Evolutionary conservation across 2,329 filamentous ascomycete species (phyloP).

Genomic region (Helicocarpus griseus): DNA sequence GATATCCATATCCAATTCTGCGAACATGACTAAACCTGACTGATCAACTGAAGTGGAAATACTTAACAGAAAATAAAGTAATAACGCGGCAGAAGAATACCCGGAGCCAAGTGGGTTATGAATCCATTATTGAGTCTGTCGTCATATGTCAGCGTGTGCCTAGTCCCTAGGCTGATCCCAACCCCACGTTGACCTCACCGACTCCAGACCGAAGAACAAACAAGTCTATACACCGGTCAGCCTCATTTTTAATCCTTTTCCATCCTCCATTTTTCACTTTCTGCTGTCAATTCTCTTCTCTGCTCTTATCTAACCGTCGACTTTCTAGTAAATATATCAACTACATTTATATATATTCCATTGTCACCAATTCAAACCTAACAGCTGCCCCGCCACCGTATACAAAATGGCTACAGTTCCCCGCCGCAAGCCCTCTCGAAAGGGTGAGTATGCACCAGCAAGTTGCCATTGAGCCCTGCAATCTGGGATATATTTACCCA

Average conservation of each 20-base stretch:
- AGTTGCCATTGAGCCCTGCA: slow-evolving; percentile 4
- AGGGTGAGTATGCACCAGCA: slow-evolving; percentile 49
- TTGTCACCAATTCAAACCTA: not conserved
- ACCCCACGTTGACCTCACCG: not conserved
- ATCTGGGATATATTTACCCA: not conserved
- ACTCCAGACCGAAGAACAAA: not conserved
- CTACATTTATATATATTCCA: not conserved
- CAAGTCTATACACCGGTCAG: not conserved
- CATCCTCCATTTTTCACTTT: not conserved
- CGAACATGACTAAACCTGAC: too few species aligned
- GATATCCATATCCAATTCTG: too few species aligned
- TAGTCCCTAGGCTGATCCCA: too few species aligned
- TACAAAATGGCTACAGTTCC: slow-evolving; percentile 61
- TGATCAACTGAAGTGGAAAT: too few species aligned
- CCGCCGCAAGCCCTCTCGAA: slow-evolving; percentile 57
- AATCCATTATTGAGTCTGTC: too few species aligned
- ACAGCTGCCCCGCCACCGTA: slow-evolving; percentile 32
- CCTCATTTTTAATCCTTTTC: not conserved
- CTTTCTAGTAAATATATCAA: too few species aligned
- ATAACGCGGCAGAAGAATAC: too few species aligned
- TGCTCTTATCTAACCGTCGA: too few species aligned
- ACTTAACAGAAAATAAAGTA: too few species aligned
- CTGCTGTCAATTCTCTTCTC: not conserved
- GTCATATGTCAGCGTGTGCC: not conserved
- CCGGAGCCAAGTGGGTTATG: too few species aligned